A percentile compares a stretch with the other conserved stretches of the same genome.
These are phyloP conservation scores for Chalciporus sphaerocephalus DNA, from an alignment of 768 basidiomycete species.

Conservation along the genomic window DNA sequence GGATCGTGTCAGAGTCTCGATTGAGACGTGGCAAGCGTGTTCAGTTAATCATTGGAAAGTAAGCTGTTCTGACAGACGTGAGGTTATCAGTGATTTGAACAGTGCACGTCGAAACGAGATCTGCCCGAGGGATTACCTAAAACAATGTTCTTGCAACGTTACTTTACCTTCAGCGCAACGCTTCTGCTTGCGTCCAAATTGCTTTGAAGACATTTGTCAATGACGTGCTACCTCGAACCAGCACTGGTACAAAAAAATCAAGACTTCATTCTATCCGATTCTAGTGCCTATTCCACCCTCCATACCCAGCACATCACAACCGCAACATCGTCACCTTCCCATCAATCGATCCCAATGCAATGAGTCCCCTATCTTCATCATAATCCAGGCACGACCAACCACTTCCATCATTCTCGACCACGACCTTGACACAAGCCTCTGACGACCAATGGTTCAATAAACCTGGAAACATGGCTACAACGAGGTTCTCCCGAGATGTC, in stretches of 20 bases:
- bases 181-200: no score
- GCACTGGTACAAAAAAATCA: not conserved
- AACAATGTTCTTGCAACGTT: no score
- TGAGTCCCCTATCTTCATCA: conserved; percentile 50
- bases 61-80: not conserved
- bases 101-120: not conserved
- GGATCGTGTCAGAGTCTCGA: not conserved
- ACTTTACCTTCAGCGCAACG: no score
- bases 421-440: conserved; percentile 26
- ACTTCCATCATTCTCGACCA: conserved; percentile 30
- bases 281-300: not conserved
- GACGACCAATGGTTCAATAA: conserved; percentile 12
- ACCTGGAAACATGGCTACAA: conserved; percentile 50
- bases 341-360: conserved; percentile 49
- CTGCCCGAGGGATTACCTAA: no score
- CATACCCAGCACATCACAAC: conserved; percentile 10
- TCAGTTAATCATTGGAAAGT: not conserved
- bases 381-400: conserved; percentile 59
- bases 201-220: no score
- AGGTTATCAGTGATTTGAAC: not conserved
- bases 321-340: conserved; percentile 41
- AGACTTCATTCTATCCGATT: not conserved
- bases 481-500: conserved; percentile 37
- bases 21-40: no score
- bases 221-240: not conserved